phyloP scores from a whole-genome alignment of 2,329 filamentous ascomycete genomes.

The Phoma sp. region DNA sequence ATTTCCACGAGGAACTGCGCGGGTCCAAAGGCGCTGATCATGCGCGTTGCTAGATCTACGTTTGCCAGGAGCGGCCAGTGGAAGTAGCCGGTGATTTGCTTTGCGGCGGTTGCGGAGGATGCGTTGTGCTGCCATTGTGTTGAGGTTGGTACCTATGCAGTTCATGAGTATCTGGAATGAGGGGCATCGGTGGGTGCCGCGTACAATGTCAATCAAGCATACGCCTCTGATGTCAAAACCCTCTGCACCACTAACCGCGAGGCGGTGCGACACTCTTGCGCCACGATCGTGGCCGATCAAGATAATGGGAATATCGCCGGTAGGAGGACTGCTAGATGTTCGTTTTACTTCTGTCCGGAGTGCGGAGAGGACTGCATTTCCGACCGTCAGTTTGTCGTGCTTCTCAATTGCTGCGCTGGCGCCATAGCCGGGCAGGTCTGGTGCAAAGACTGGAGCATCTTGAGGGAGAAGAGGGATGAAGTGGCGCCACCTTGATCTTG shows the following conservation, averaged over 20 bases:
- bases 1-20: constrained; percentile 48
- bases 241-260: constrained; percentile 56
- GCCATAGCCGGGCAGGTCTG: constrained; percentile 45
- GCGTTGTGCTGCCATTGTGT: constrained; percentile 58
- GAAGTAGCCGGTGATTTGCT: constrained; percentile 57
- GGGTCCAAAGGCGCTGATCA: constrained; percentile 53
- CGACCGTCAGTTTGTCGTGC: constrained; percentile 42
- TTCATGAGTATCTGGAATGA: too few species aligned
- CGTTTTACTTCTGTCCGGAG: constrained; percentile 33
- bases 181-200: neutral
- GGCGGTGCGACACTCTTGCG: constrained; percentile 61
- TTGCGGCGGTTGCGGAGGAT: constrained; percentile 47
- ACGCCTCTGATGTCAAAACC: constrained; percentile 49
- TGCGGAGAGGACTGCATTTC: constrained; percentile 31
- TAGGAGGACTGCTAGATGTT: constrained; percentile 16
- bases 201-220: constrained; percentile 41
- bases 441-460: constrained; percentile 35
- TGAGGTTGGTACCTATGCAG: constrained; percentile 58
- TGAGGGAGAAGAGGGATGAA: constrained; percentile 39
- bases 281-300: constrained; percentile 65
- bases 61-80: constrained; percentile 68
- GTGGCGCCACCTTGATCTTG: constrained; percentile 37
- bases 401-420: constrained; percentile 30
- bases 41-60: constrained; percentile 58
- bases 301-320: constrained; percentile 26